Base-by-base conservation (phyloP, 2,329 filamentous ascomycete species). In the Endoconidiophora laricicola region DNA sequence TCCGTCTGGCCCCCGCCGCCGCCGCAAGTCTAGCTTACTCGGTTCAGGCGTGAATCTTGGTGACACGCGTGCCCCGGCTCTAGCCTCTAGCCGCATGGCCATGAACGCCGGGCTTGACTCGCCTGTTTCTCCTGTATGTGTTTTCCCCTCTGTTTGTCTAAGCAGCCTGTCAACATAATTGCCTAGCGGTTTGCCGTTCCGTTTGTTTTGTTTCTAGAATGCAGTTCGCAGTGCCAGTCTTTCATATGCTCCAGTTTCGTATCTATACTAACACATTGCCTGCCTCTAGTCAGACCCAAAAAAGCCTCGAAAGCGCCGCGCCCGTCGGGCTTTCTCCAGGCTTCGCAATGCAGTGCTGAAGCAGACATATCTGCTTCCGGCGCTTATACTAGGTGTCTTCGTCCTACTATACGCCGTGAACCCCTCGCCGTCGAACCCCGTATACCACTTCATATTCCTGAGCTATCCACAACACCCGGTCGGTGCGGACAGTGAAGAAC, bases 401-500 rank as follows among this genome's bases (percentile, higher is more conserved):
- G 66, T 84, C 53, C 65, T 71, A 46, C 70, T 78, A 54, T 95
- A 90, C 66, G 76, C 78, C 56, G 62, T 85, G 60, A 82, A 87
- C 61, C 90, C 88, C 4, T 78, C 74, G 58, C 71, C 80, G 54
- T 78, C 81, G 52, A 95, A 95, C 64, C 83, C 83, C 10, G 63
- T 94, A 56, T 74, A 85, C 66, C 74, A 72, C 65, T 87, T 86
- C 63, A 79, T 95, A 64, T 94, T 94, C 72, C 79, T 95, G 54
- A 91, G 87, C 46, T 96, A 96, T 68, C 76, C 78, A 51, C 76
- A 82, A 14, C 67, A 65, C 26, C 58, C 59, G 40, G 54, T 57
- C 26, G 63, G 67, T 38, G 26, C 26, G 26, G 26, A 33, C 26
- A 6, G 26, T 33, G 26, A 33, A 10, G 26, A 2, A 10, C 61